Evolutionary conservation across 2,329 filamentous ascomycete species (phyloP).

Genomic region (Fusarium armeniacum): DNA sequence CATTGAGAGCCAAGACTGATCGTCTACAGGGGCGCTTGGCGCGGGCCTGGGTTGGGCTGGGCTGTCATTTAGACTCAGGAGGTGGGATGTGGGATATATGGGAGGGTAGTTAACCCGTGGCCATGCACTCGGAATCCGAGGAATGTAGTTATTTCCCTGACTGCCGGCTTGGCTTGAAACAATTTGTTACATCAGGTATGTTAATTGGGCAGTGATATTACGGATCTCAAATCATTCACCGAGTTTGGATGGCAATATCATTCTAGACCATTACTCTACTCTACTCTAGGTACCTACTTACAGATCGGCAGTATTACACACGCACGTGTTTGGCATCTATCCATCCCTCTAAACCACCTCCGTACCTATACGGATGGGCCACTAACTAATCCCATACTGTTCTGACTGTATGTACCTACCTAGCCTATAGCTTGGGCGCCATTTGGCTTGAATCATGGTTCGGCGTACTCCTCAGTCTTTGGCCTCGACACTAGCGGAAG

Average conservation of each 20-base stretch:
- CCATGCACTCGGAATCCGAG: background rate
- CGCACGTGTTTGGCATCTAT: background rate
- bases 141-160: background rate
- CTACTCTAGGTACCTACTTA: background rate
- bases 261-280: background rate
- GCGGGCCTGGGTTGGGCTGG: background rate
- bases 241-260: background rate
- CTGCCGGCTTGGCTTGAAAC: conserved; percentile 1
- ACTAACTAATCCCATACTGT: too few species aligned
- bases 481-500: conserved; percentile 4
- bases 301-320: background rate
- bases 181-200: background rate
- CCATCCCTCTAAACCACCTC: background rate
- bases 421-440: too few species aligned
- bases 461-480: background rate
- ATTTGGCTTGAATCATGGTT: conserved; percentile 11
- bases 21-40: conserved; percentile 1
- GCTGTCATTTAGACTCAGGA: background rate
- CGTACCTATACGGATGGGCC: background rate
- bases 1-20: background rate
- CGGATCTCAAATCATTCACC: background rate
- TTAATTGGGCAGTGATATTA: background rate
- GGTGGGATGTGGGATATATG: background rate
- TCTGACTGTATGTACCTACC: too few species aligned
- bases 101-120: background rate